Base-by-base conservation (phyloP, 345 rosid species). In the Erucastrum elatum region DNA sequence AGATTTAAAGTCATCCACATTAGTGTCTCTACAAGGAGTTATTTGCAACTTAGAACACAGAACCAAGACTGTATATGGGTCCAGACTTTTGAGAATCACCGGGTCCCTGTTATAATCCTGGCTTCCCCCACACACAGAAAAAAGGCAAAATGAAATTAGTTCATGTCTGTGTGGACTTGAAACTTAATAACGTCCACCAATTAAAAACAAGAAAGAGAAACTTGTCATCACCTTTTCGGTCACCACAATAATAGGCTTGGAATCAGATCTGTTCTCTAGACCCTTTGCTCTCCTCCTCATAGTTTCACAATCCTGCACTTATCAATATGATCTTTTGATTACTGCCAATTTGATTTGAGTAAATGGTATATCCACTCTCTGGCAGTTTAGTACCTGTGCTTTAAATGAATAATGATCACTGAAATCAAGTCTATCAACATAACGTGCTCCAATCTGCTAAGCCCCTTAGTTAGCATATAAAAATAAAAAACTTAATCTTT, bases 91-190 rank as follows among this genome's bases (percentile, higher is more conserved):
- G 64, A 91, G 83, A 70, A 94, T 83, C 77, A 82, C 87, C 5
- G 88, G 89, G 66, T 91, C 95, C 64, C 98, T 88, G 80, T 88
- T 88, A 68, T 85, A 91, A 81, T 94, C 98, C 98, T 91, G 81
- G 49, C 39, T 79, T 51, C 68, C 61, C 1, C 51, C 56, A 44
- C 51, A 44, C 51, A 44, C 56, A 49, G 5, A 37, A 27, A 58
- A 17, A 11, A 66, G 67, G 15, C 56, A 2, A 71, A 21, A 33
- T 1, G 44, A 71, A 56, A 66, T 76, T 26, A 64, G 61, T 49
- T 29, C 63, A 66, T 66, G 17, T 25, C 31, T 71, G 16, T 56
- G 15, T 53, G 60, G 60, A 53, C 78, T 10, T 68, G 58, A 35
- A 37, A 74, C 35, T 80, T 30, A 15, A 46, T 33, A 79, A 60